Conservation (phyloP, 1,284 basidiomycete species). For the Trichosporon coremiiforme region DNA sequence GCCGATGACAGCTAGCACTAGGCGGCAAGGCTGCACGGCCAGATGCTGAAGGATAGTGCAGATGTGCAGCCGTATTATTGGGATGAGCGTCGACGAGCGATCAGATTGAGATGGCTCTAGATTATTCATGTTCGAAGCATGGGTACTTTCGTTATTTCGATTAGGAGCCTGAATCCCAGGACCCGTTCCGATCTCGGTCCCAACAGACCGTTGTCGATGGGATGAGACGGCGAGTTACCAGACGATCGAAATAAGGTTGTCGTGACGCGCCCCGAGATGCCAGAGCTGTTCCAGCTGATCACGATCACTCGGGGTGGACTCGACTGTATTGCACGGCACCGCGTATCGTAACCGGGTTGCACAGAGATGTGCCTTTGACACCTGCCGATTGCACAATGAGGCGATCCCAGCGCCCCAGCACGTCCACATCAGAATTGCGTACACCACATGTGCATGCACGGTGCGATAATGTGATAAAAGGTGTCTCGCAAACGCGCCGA, state of each 20-base stretch:
- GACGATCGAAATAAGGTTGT: not conserved
- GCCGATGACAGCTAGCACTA: too few species aligned
- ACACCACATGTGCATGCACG: not conserved
- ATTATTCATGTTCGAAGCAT: too few species aligned
- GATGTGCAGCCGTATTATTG: too few species aligned
- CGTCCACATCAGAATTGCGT: not conserved
- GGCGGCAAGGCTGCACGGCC: too few species aligned
- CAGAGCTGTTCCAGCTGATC: not conserved
- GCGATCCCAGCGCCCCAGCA: not conserved
- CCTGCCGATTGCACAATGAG: not conserved
- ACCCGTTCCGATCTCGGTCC: too few species aligned
- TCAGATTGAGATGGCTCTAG: too few species aligned
- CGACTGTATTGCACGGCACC: not conserved
- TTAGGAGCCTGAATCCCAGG: too few species aligned
- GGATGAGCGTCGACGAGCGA: too few species aligned
- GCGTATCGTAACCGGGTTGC: constrained; percentile 6
- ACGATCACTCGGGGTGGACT: too few species aligned
- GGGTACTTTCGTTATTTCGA: too few species aligned
- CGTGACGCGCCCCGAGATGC: not conserved
- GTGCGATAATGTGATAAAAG: not conserved
- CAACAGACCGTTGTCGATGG: too few species aligned
- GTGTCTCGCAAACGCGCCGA: not conserved
- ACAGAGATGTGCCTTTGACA: not conserved
- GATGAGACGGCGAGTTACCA: not conserved
- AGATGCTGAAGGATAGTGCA: too few species aligned